Evolutionary conservation across 306 rosid genomes (phyloP), one percentile per base, ranked within the genome.

Genomic region (Cucurbita argyrosperma): DNA sequence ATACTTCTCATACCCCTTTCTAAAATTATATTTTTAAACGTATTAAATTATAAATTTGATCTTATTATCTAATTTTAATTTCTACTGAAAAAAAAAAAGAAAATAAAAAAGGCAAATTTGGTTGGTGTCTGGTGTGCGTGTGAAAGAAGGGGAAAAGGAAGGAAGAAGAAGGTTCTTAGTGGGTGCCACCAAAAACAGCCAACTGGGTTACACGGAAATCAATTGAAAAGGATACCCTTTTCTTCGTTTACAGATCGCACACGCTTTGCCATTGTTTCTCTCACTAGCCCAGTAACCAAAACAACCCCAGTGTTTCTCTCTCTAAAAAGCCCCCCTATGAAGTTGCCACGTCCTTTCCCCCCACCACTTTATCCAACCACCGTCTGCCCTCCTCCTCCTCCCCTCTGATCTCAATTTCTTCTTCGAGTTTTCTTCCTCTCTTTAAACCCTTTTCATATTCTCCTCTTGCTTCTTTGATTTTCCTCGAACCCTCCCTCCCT

Each of bases 281-380:
- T 49, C 53, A 13, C 54, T 50, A 45, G 10, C 12, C 4, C 49
- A 45, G 49, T 45, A 45, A 45, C 0, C 49, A 45, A 46, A 46
- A 1, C 26, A 3, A 10, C 15, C 3, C 51, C 8, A 13, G 16
- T 60, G 10, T 60, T 2, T 62, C 46, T 15, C 47, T 38, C 57
- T 10, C 23, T 58, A 23, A 15, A 21, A 3, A 7, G 21, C 71
- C 59, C 15, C 55, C 38, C 57, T 19, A 53, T 35, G 82, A 82
- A 70, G 68, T 40, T 15, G 81, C 85, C 93, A 86, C 90, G 86
- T 87, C 92, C 80, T 59, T 75, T 77, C 82, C n/a, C 68, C 76
- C 82, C n/a, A 63, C 62, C 75, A 58, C 83, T 75, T 78, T 83
- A 81, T 88, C 88, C 85, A 88, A 88, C 92, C 82, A 92, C 92